phyloP scores from a whole-genome alignment of 306 rosid genomes.

The Pyrus communis region DNA sequence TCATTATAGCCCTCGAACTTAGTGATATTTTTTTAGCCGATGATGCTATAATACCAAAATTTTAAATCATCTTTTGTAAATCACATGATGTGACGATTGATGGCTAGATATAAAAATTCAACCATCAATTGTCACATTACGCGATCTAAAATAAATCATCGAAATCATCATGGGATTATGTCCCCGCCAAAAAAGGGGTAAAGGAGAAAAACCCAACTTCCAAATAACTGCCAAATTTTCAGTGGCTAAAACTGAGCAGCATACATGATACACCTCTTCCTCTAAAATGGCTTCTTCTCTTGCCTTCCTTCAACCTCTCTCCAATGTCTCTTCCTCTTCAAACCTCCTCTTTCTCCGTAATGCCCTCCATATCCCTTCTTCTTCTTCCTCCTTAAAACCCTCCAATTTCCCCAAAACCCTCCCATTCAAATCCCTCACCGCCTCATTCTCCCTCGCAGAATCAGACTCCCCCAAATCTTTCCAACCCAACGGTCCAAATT shows the following conservation, averaged over 20 bases:
- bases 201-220: neutral
- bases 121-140: too few relatives aligned
- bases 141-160: too few relatives aligned
- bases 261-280: neutral
- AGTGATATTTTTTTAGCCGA: too few relatives aligned
- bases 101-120: too few relatives aligned
- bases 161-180: too few relatives aligned
- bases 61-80: too few relatives aligned
- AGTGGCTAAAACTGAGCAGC: conserved; percentile 18
- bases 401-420: conserved; percentile 4
- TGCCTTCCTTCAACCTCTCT: conserved; percentile 28
- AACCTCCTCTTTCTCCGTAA: conserved; percentile 22
- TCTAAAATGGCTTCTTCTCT: conserved; percentile 44
- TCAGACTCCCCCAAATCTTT: conserved; percentile 62
- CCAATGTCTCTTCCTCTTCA: conserved; percentile 25
- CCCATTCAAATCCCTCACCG: conserved; percentile 24
- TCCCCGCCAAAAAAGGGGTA: neutral
- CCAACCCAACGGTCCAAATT: conserved; percentile 25
- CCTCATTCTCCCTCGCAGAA: conserved; percentile 56
- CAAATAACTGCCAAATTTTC: neutral
- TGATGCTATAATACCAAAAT: too few relatives aligned
- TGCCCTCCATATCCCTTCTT: conserved; percentile 22
- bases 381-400: conserved; percentile 24
- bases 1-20: too few relatives aligned
- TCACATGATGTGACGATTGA: too few relatives aligned